Evolutionary conservation across 148 eudicot species (phyloP).

Genomic region (Rhododendron williamsianum): DNA sequence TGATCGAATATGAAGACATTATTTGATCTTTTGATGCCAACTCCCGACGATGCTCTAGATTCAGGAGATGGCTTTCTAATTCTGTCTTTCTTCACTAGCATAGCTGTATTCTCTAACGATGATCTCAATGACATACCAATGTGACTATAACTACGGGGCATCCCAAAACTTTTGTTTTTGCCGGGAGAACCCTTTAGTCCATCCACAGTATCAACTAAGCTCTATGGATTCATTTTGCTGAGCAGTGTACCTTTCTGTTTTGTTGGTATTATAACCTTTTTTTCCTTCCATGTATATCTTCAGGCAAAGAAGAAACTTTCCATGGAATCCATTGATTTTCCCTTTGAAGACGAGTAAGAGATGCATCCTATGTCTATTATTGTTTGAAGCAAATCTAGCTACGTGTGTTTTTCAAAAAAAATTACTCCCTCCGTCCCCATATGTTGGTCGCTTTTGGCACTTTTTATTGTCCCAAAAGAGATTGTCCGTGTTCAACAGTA

Average conservation of each 20-base stretch:
- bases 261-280: neutral
- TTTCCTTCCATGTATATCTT: conserved; percentile 1
- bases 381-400: conserved; percentile 1
- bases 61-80: neutral
- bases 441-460: neutral
- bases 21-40: neutral
- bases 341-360: conserved; percentile 69
- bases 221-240: neutral
- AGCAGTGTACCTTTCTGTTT: neutral
- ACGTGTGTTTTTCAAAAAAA: neutral
- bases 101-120: neutral
- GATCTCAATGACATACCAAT: neutral
- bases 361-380: conserved; percentile 12
- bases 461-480: neutral
- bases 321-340: conserved; percentile 56
- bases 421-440: neutral
- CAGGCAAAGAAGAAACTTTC: conserved; percentile 82
- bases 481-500: neutral
- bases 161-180: neutral
- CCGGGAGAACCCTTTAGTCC: neutral
- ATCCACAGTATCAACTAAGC: neutral
- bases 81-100: neutral
- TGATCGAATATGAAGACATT: neutral
- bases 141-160: neutral
- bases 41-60: neutral